phyloP scores from a whole-genome alignment of 169 alveolate species.

The Cryptosporidium sp. region DNA sequence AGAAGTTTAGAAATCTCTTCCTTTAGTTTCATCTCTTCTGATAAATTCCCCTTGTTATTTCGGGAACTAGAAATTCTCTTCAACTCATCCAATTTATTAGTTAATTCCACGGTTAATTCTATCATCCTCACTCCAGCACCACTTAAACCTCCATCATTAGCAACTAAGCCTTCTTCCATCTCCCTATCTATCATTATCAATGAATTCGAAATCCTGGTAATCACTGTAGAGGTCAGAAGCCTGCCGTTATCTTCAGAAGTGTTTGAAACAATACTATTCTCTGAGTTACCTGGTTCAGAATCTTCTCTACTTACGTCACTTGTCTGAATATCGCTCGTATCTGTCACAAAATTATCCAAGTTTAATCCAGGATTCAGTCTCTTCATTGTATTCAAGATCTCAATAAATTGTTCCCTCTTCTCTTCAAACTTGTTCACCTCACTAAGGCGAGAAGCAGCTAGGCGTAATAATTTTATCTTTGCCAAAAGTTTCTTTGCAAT shows the following conservation, averaged over 20 bases:
- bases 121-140: background rate
- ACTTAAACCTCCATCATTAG: background rate
- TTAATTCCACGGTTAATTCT: background rate
- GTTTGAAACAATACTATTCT: background rate
- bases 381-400: background rate
- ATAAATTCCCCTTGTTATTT: background rate
- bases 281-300: background rate
- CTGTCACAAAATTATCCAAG: background rate
- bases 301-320: conserved; percentile 21
- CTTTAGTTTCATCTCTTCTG: background rate
- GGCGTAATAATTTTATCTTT: no score
- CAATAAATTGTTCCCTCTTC: background rate
- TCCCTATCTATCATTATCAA: background rate
- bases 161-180: background rate
- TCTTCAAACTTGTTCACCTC: background rate
- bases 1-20: background rate
- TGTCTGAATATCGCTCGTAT: conserved; percentile 28
- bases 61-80: background rate
- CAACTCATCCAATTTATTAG: background rate
- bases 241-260: background rate
- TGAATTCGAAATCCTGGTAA: background rate
- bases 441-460: background rate
- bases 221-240: no score
- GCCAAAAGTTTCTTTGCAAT: background rate
- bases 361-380: background rate